phyloP scores from a whole-genome alignment of 352 stramenopile species.

The Saprolegnia parasitica region DNA sequence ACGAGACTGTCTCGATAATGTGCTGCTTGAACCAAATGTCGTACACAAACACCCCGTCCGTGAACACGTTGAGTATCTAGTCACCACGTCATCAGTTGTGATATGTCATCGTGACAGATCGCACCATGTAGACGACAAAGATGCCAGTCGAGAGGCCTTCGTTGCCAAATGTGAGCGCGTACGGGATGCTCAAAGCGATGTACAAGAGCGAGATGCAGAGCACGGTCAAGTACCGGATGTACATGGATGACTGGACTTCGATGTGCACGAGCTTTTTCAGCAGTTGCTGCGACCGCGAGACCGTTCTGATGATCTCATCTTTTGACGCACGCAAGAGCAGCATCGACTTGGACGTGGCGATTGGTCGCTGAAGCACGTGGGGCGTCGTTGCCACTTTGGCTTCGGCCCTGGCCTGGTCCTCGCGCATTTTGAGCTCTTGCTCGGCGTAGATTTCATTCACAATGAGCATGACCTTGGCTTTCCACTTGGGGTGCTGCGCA shows the following conservation, averaged over 20 bases:
- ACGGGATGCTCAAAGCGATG: constrained; percentile 48
- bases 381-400: background rate
- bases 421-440: constrained; percentile 38
- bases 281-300: background rate
- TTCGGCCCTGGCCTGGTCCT: constrained; percentile 34
- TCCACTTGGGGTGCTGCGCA: constrained; percentile 60
- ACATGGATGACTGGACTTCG: constrained; percentile 23
- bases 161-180: constrained; percentile 67
- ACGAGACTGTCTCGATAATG: constrained; percentile 18
- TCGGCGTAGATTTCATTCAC: constrained; percentile 30
- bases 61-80: constrained; percentile 16
- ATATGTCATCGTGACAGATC: background rate
- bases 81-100: constrained; percentile 36
- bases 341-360: no score
- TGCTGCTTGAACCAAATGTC: constrained; percentile 28
- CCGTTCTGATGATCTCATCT: background rate
- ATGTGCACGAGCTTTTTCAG: constrained; percentile 2
- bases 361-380: background rate
- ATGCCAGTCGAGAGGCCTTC: constrained; percentile 39
- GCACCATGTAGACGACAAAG: constrained; percentile 40
- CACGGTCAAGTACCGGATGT: constrained; percentile 18
- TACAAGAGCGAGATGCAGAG: constrained; percentile 36
- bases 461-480: constrained; percentile 50
- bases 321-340: background rate
- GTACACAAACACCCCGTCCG: constrained; percentile 24